Conservation (phyloP, 164 flowering plant species). For the Stephania yunnanensis region DNA sequence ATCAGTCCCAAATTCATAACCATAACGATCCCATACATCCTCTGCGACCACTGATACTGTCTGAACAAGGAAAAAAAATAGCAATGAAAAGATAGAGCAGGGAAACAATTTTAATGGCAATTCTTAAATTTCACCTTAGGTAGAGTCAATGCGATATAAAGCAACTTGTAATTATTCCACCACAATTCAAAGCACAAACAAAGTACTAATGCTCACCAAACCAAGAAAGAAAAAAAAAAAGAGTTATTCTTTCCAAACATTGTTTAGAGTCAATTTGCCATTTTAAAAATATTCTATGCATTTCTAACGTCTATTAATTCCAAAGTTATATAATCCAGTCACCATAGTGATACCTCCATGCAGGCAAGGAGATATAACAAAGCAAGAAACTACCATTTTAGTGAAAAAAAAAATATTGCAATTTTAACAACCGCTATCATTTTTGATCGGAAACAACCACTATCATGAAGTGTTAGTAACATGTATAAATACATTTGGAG, state of each 20-base stretch:
- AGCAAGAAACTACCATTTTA: not conserved
- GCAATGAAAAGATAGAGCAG: not conserved
- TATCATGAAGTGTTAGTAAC: no score
- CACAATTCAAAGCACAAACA: not conserved
- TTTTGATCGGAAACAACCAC: no score
- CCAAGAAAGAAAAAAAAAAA: no score
- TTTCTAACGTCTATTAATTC: not conserved
- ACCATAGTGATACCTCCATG: not conserved
- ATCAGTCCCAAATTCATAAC: constrained; percentile 78
- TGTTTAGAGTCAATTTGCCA: not conserved
- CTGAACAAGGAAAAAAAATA: constrained; percentile 34
- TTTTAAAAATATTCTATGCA: not conserved
- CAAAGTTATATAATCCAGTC: not conserved
- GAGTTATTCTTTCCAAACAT: not conserved
- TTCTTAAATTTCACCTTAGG: not conserved
- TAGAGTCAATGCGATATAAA: not conserved
- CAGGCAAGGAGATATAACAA: not conserved
- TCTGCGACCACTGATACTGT: constrained; percentile 86
- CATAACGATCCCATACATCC: constrained; percentile 94
- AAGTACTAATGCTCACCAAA: no score
- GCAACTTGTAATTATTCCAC: not conserved
- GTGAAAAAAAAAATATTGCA: not conserved
- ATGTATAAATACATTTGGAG: no score
- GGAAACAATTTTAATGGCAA: not conserved
- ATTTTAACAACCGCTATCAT: not conserved